Conservation (phyloP, 306 rosid species). For the Leucaena leucocephala region DNA sequence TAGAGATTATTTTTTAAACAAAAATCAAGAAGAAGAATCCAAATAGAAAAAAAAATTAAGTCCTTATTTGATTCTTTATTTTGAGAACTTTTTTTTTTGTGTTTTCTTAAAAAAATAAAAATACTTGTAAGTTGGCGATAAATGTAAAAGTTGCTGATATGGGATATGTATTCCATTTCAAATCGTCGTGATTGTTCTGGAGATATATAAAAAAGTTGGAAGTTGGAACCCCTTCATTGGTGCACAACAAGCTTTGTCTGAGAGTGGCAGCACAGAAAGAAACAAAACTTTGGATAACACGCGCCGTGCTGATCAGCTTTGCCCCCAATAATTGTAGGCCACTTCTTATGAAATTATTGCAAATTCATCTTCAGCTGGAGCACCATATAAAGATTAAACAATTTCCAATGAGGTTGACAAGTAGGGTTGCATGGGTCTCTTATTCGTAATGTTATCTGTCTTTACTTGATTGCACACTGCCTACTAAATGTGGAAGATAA, state of each 20-base stretch:
- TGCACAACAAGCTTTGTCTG: constrained; percentile 17
- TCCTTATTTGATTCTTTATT: too few species aligned
- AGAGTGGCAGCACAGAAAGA: neutral
- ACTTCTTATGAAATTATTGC: neutral
- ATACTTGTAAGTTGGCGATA: too few species aligned
- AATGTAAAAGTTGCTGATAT: neutral
- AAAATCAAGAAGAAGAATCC: neutral
- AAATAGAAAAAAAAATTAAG: neutral
- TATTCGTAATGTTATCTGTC: too few species aligned
- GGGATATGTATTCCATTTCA: constrained; percentile 1
- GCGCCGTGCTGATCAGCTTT: neutral
- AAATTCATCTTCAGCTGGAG: neutral
- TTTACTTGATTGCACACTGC: too few species aligned
- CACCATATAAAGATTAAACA: neutral
- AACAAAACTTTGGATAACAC: neutral
- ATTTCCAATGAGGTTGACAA: neutral
- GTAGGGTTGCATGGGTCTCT: too few species aligned
- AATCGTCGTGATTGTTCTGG: neutral
- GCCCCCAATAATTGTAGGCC: constrained; percentile 17
- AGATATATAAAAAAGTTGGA: neutral
- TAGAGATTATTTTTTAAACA: neutral
- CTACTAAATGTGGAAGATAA: too few species aligned
- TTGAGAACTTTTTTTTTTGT: too few species aligned
- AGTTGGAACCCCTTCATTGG: constrained; percentile 39
- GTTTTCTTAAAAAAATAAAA: too few species aligned